A percentile compares a stretch with the other conserved stretches of the same genome.
phyloP scores from a whole-genome alignment of 164 flowering plant species.

The Cinnamomum chago region DNA sequence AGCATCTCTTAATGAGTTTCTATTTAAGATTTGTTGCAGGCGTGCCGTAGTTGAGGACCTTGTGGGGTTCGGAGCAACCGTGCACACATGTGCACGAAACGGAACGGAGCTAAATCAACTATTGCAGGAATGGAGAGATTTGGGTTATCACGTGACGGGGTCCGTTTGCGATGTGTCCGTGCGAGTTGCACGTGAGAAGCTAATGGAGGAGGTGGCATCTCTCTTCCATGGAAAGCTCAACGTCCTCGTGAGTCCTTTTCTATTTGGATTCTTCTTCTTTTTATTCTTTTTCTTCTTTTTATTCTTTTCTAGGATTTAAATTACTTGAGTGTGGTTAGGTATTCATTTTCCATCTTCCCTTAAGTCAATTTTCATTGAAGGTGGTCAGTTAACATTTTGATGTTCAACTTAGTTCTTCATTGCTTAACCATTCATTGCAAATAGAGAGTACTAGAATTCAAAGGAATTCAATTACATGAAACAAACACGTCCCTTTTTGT shows the following conservation, averaged over 20 bases:
- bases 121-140: constrained; percentile 28
- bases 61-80: constrained; percentile 32
- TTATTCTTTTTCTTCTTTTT: too few relatives aligned
- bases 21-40: constrained; percentile 11
- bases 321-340: too few relatives aligned
- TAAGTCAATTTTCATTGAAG: too few relatives aligned
- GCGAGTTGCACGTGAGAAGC: constrained; percentile 21
- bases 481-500: too few relatives aligned
- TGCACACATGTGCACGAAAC: constrained; percentile 38
- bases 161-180: constrained; percentile 28
- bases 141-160: constrained; percentile 32
- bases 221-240: constrained; percentile 32
- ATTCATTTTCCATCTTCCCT: too few relatives aligned
- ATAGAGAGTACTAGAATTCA: too few relatives aligned
- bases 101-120: constrained; percentile 23
- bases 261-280: not conserved
- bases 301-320: too few relatives aligned
- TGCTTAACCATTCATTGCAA: too few relatives aligned
- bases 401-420: too few relatives aligned
- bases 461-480: too few relatives aligned
- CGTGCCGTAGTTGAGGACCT: constrained; percentile 42
- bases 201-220: constrained; percentile 22
- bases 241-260: constrained; percentile 28
- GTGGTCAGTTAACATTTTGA: too few relatives aligned
- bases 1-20: too few relatives aligned